Evolutionary conservation across 2,329 filamentous ascomycete genomes (phyloP).

Genomic region (Penicillium sp.): DNA sequence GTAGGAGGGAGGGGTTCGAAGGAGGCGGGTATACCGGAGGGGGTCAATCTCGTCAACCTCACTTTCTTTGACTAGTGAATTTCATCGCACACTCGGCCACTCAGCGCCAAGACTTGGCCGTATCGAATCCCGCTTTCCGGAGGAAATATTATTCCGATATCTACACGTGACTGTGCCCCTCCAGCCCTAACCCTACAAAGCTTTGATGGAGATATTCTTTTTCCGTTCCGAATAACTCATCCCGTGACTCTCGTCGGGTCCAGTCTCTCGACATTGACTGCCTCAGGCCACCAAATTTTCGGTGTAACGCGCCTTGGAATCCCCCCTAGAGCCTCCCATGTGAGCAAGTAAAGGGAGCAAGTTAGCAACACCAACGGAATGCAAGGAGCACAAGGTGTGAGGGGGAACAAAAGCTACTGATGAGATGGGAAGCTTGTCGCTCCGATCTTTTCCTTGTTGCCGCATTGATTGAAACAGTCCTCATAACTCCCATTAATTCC

Average conservation of each 20-base stretch:
- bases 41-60: conserved; percentile 40
- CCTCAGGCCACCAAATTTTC: conserved; percentile 12
- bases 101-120: conserved; percentile 42
- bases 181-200: conserved; percentile 35
- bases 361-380: too few species aligned
- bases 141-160: conserved; percentile 35
- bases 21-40: conserved; percentile 37
- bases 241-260: too few species aligned
- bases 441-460: conserved; percentile 1
- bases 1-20: conserved; percentile 30
- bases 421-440: conserved; percentile 1
- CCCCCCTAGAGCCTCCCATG: conserved; percentile 9
- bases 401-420: conserved; percentile 1
- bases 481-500: conserved; percentile 10
- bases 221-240: conserved; percentile 13
- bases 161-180: conserved; percentile 34
- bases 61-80: conserved; percentile 45
- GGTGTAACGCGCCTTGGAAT: not conserved
- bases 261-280: not conserved
- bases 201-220: not conserved
- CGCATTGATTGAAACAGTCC: not conserved
- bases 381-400: conserved; percentile 9
- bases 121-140: conserved; percentile 35
- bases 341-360: not conserved
- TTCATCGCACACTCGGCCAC: conserved; percentile 50